phyloP scores from a whole-genome alignment of 192 early-diverging fungal species.

The Entrophospora sp. region DNA sequence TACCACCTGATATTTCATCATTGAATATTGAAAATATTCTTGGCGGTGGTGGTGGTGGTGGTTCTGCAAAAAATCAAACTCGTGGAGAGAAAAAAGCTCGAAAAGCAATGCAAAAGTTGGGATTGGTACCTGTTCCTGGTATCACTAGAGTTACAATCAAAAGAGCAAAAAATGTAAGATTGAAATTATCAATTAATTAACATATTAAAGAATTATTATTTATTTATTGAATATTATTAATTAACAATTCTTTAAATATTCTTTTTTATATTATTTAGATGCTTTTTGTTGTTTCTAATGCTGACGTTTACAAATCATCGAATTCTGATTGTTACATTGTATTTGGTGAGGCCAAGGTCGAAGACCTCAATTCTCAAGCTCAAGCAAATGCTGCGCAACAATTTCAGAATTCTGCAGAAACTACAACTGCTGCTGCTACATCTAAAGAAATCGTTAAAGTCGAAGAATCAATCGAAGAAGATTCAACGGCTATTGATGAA shows the following conservation, averaged over 20 bases:
- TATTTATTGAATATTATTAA: background rate
- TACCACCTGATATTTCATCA: conserved; percentile 4
- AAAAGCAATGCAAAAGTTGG: conserved; percentile 89
- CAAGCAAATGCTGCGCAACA: conserved; percentile 57
- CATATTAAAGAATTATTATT: background rate
- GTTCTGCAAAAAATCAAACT: conserved; percentile 44
- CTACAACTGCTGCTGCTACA: conserved; percentile 32
- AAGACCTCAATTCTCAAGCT: conserved; percentile 72
- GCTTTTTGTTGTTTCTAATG: conserved; percentile 78
- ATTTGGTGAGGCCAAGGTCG: conserved; percentile 88
- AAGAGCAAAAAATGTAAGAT: conserved; percentile 59
- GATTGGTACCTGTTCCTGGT: conserved; percentile 76
- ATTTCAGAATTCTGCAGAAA: conserved; percentile 31
- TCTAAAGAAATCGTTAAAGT: conserved; percentile 29
- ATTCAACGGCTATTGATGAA: conserved; percentile 73
- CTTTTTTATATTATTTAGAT: conserved; percentile 38
- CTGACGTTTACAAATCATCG: conserved; percentile 89
- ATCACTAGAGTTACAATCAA: conserved; percentile 86
- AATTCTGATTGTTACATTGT: conserved; percentile 92
- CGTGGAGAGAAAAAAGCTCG: conserved; percentile 94
- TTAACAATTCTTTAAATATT: no score
- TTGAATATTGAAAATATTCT: no score
- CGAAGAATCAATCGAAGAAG: conserved; percentile 55
- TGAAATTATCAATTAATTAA: background rate
- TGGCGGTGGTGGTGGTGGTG: no score